Percentiles rank a stretch among this genome's conserved stretches.
These are phyloP conservation scores for Psilocybe cubensis DNA, from an alignment of 768 basidiomycete species.

Conservation along the genomic window DNA sequence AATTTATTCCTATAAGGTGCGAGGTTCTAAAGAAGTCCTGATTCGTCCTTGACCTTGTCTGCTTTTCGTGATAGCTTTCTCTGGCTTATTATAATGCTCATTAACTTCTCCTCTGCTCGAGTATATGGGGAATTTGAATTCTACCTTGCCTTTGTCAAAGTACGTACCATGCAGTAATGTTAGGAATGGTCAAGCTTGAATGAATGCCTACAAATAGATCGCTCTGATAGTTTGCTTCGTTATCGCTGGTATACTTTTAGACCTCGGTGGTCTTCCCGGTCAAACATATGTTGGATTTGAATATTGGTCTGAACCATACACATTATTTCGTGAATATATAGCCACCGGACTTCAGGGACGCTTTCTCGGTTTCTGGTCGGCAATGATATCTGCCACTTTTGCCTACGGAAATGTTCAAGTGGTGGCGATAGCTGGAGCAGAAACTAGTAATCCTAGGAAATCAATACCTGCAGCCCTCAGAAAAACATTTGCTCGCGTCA, in stretches of 20 bases:
- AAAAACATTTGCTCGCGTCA: conserved; percentile 48
- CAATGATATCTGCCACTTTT: conserved; percentile 51
- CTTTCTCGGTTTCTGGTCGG: conserved; percentile 53
- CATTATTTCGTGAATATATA: conserved; percentile 30
- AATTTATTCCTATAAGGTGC: conserved; percentile 29
- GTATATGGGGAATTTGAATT: conserved; percentile 61
- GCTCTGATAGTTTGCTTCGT: conserved; percentile 42
- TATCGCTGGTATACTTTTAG: conserved; percentile 43
- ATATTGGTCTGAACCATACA: conserved; percentile 44
- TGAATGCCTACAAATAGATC: conserved; percentile 39
- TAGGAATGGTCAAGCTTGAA: background rate
- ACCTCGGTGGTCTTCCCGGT: conserved; percentile 52
- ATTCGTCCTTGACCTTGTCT: conserved; percentile 4
- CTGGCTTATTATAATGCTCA: conserved; percentile 32
- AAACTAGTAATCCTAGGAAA: conserved; percentile 65
- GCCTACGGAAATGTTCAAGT: conserved; percentile 67
- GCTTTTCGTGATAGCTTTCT: conserved; percentile 22
- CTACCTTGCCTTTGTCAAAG: conserved; percentile 46
- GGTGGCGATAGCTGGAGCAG: conserved; percentile 46
- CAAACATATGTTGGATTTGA: conserved; percentile 47
- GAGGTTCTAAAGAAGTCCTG: background rate
- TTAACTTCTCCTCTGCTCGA: conserved; percentile 45
- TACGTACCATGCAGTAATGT: conserved; percentile 6
- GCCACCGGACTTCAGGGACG: conserved; percentile 41
- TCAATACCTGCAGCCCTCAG: conserved; percentile 69